These are phyloP conservation scores for Zalaria obscura DNA, from an alignment of 2,329 filamentous ascomycete genomes.

Conservation along the genomic window DNA sequence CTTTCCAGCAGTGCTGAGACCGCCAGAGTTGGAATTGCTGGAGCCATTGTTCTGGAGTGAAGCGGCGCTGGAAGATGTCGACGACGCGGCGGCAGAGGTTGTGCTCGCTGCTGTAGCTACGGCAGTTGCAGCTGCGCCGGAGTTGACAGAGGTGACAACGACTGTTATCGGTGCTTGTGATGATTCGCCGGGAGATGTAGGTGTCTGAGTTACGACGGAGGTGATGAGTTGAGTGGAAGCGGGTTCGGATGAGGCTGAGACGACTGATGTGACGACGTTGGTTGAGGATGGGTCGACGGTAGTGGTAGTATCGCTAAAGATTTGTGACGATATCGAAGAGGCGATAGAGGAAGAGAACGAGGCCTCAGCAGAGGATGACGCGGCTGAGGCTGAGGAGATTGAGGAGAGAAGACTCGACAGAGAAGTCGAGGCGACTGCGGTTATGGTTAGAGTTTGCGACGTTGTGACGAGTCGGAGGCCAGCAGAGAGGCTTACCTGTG, in stretches of 20 bases:
- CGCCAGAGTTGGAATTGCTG: constrained; percentile 14
- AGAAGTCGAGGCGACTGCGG: constrained; percentile 1
- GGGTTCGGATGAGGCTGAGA: constrained; percentile 9
- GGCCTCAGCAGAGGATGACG: constrained; percentile 5
- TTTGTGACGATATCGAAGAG: constrained; percentile 9
- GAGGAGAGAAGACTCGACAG: not conserved
- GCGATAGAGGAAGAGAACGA: constrained; percentile 7
- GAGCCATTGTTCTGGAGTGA: constrained; percentile 7
- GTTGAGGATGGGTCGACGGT: constrained; percentile 6
- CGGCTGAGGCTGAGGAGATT: not conserved
- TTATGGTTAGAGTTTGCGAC: not conserved
- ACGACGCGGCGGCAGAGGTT: constrained; percentile 6
- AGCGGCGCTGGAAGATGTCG: constrained; percentile 9
- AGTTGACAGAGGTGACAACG: constrained; percentile 10
- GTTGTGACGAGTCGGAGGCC: not conserved
- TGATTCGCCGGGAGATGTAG: constrained; percentile 3
- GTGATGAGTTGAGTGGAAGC: constrained; percentile 11
- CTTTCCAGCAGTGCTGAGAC: constrained; percentile 49
- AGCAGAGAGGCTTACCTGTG: constrained; percentile 2
- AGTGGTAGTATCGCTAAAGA: constrained; percentile 5
- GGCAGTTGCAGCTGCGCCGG: constrained; percentile 6
- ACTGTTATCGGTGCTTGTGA: constrained; percentile 9
- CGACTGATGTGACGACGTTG: constrained; percentile 8
- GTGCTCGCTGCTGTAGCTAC: constrained; percentile 1
- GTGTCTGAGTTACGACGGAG: constrained; percentile 10